phyloP scores from a whole-genome alignment of 208 protist genomes.

The Lotmaria passim region DNA sequence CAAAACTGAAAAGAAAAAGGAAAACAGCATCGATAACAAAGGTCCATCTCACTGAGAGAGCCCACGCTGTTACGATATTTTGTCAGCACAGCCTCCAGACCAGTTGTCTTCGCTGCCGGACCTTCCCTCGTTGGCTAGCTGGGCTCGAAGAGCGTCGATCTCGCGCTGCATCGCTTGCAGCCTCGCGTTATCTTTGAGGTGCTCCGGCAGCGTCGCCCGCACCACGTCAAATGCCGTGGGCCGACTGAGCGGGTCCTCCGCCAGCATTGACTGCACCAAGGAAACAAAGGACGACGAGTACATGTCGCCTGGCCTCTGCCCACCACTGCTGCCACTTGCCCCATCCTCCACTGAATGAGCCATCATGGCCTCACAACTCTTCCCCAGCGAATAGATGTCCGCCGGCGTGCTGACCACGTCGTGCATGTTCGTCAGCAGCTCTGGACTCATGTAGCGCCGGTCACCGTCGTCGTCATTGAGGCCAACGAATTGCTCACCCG shows the following conservation, averaged over 20 bases:
- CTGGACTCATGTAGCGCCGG: constrained; percentile 74
- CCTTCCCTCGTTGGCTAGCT: constrained; percentile 6
- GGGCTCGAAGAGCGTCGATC: constrained; percentile 18
- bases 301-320: constrained; percentile 9
- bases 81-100: not conserved
- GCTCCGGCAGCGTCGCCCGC: constrained; percentile 31
- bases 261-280: constrained; percentile 50
- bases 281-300: constrained; percentile 41
- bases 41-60: no score
- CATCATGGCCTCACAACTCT: constrained; percentile 81
- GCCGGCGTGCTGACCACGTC: constrained; percentile 50
- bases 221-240: constrained; percentile 55
- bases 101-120: not conserved
- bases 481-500: constrained; percentile 60
- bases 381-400: constrained; percentile 90
- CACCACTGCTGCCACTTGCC: not conserved
- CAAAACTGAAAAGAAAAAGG: constrained; percentile 4
- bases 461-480: constrained; percentile 90
- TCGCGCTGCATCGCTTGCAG: constrained; percentile 18
- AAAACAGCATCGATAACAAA: no score
- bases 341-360: constrained; percentile 43
- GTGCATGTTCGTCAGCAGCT: constrained; percentile 48
- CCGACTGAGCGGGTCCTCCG: constrained; percentile 34
- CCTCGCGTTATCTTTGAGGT: not conserved
- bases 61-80: no score